Evolutionary conservation across 495 filamentous ascomycete species (phyloP).

Genomic region (Penicillium paxilli): DNA sequence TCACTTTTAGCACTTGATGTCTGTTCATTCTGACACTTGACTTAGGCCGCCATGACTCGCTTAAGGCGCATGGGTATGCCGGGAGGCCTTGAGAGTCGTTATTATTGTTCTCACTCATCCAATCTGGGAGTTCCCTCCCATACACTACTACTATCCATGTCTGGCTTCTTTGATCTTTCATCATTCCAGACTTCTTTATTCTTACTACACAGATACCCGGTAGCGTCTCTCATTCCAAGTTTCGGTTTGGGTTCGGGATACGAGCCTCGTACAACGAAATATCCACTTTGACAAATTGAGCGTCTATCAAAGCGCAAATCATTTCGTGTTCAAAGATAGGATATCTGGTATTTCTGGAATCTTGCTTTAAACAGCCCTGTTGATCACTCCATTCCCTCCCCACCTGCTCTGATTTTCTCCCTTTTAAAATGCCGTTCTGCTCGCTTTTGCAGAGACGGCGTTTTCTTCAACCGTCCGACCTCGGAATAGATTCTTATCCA

Average conservation of each 20-base stretch:
- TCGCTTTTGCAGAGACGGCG: not conserved
- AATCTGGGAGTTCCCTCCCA: not conserved
- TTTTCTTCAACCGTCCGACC: not conserved
- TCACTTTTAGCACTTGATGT: not conserved
- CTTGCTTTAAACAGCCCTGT: too few relatives aligned
- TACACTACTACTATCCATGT: not conserved
- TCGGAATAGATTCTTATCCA: not conserved
- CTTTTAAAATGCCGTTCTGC: not conserved
- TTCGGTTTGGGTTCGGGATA: conserved; percentile 9
- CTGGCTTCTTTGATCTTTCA: too few relatives aligned
- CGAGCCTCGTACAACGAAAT: conserved; percentile 15
- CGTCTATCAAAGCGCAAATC: conserved; percentile 7
- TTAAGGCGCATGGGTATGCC: not conserved
- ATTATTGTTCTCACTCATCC: not conserved
- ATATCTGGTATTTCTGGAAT: too few relatives aligned
- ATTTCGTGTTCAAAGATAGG: conserved; percentile 17
- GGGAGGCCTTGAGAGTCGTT: not conserved
- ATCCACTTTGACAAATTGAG: conserved; percentile 10
- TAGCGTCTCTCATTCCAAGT: not conserved
- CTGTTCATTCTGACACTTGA: not conserved
- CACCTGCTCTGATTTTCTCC: not conserved
- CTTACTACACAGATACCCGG: not conserved
- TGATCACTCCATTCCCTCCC: too few relatives aligned
- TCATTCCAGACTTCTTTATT: too few relatives aligned
- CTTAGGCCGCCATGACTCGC: not conserved